Evolutionary conservation across 2,329 filamentous ascomycete species (phyloP).

Genomic region (Calonectria hongkongensis): DNA sequence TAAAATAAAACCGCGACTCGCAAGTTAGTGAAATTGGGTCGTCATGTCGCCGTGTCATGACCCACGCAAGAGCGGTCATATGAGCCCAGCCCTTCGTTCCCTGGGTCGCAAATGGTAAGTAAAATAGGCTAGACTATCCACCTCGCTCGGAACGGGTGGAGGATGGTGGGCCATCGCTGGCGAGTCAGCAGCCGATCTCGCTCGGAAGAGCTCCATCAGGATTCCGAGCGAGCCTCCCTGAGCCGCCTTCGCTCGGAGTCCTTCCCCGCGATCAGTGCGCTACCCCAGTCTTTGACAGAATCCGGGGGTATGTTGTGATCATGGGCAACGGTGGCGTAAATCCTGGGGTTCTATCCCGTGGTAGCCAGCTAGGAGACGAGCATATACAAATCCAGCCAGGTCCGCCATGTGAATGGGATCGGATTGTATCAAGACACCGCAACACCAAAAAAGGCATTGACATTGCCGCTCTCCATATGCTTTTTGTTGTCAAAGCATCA

Average conservation of each 20-base stretch:
- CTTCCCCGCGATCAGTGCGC: neutral
- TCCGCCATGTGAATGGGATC: neutral
- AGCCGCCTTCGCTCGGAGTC: slow-evolving; percentile 18
- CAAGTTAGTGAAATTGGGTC: neutral
- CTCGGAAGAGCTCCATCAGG: slow-evolving; percentile 3
- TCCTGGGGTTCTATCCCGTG: neutral
- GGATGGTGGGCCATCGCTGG: neutral
- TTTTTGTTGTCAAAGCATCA: neutral
- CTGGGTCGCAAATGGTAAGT: neutral
- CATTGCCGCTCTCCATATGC: neutral
- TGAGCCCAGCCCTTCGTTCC: slow-evolving; percentile 4
- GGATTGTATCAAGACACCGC: neutral
- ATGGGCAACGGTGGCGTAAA: slow-evolving; percentile 13
- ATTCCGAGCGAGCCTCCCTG: neutral
- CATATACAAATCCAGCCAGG: slow-evolving; percentile 4
- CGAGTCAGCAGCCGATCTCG: slow-evolving; percentile 10
- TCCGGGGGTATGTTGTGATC: slow-evolving; percentile 17
- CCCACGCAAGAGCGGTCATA: neutral
- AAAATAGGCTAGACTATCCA: neutral
- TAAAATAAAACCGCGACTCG: slow-evolving; percentile 7
- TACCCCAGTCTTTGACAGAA: slow-evolving; percentile 14
- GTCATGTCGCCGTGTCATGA: slow-evolving; percentile 9
- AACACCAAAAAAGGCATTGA: neutral
- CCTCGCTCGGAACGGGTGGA: slow-evolving; percentile 16
- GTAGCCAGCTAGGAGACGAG: neutral